Evolutionary conservation across 1,139 yeast species (phyloP), one percentile per base, ranked within the genome.

Genomic region (Arxiozyma slooffiae): DNA sequence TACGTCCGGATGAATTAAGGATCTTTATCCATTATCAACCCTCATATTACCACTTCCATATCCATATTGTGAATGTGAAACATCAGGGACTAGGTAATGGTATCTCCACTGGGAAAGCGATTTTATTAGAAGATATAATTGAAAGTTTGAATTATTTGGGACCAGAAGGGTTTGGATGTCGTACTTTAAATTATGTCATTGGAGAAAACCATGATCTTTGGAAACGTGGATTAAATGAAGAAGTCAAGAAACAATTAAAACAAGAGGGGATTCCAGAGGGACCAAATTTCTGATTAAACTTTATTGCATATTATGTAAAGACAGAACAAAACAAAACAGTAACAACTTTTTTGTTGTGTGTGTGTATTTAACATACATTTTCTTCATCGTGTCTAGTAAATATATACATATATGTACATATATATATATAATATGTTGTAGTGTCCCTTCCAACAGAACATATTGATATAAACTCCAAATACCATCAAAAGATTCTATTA

Each of bases 21-120:
- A 67, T 88, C 1, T 90, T 84, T 61, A 74, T 89, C 47, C 97
- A 89, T 66, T 89, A 92, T 67, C 97, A 90, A 57, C 99, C 99
- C 0, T 86, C 96, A 0, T 92, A 92, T 66, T 92, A 92, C 63
- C 98, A 92, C 63, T 83, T 92, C 72, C 98, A 92, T 65, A 76
- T 92, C 41, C 98, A 92, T 64, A 82, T 86, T 14, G 95, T 89
- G 21, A 85, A 84, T 59, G 74, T 85, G 7, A 74, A 71, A 22
- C 87, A 85, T 58, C 79, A 81, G 1, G 95, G 95, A 0, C 64
- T 83, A 48, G 94, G 92, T 6, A 78, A 78, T 54, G 86, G 92
- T 2, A 77, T 82, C 49, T 72, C 80, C 18, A 81, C 79, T 11
- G 97, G 97, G 1, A 85, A 85, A 60, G 96, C 97, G 0, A 74